Evolutionary conservation across 1,284 basidiomycete species (phyloP).

Genomic region (Flammula alnicola): DNA sequence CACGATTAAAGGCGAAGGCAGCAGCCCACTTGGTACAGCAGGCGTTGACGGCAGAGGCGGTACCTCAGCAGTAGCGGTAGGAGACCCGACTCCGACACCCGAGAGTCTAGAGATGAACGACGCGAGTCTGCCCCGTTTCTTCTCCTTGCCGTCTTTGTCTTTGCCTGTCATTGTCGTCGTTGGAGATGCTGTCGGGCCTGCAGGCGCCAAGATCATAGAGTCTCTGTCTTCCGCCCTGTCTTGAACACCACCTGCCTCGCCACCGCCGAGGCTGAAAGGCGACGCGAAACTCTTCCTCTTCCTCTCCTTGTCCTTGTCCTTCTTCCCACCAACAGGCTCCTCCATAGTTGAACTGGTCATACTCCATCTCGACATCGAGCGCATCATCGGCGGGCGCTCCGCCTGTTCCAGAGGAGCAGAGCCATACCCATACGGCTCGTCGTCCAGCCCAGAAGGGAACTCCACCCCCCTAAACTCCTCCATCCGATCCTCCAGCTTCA

Average conservation of each 20-base stretch:
- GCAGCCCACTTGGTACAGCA: not conserved
- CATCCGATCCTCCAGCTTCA: slow-evolving; percentile 21
- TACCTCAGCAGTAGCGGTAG: no score
- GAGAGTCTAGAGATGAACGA: slow-evolving; percentile 34
- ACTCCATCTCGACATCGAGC: slow-evolving; percentile 24
- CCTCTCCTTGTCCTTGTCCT: not conserved
- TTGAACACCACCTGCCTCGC: slow-evolving; percentile 3
- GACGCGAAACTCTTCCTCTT: slow-evolving; percentile 6
- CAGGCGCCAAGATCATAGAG: not conserved
- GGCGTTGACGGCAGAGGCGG: slow-evolving; percentile 2
- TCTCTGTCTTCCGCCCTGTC: slow-evolving; percentile 7
- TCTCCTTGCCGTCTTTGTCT: slow-evolving; percentile 9
- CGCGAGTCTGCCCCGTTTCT: slow-evolving; percentile 28
- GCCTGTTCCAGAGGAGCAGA: not conserved
- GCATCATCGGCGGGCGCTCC: not conserved
- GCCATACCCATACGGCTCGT: slow-evolving; percentile 5
- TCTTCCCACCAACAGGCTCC: not conserved
- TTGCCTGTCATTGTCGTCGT: not conserved
- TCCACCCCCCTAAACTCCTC: slow-evolving; percentile 13
- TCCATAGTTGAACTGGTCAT: slow-evolving; percentile 9
- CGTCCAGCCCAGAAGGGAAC: slow-evolving; percentile 15
- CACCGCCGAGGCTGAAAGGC: slow-evolving; percentile 8
- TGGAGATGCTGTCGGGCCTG: not conserved
- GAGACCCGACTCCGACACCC: slow-evolving; percentile 15
- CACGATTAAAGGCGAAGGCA: slow-evolving; percentile 11